Conservation (phyloP, 179 eudicot species). For the Amaranthus tricolor region DNA sequence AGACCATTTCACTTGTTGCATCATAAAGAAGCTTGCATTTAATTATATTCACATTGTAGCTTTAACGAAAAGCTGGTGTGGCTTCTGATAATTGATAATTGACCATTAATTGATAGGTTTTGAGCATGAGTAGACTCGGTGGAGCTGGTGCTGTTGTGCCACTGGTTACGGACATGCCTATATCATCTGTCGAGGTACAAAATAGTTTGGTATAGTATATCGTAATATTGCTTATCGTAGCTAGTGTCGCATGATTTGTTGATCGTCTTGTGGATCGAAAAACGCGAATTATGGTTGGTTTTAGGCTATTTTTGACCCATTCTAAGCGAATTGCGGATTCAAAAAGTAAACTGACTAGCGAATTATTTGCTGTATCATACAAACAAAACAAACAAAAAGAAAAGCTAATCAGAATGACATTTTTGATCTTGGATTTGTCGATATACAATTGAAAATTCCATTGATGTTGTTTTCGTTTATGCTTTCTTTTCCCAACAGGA, state of each 20-base stretch:
- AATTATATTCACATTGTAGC: not conserved
- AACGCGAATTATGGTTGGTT: too few relatives aligned
- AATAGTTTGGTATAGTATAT: not conserved
- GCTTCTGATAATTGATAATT: constrained; percentile 1
- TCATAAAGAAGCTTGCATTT: constrained; percentile 22
- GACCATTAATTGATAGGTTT: constrained; percentile 49
- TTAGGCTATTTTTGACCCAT: too few relatives aligned
- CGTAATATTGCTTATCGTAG: too few relatives aligned
- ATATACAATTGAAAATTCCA: constrained; percentile 1
- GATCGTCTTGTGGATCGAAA: too few relatives aligned
- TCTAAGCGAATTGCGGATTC: too few relatives aligned
- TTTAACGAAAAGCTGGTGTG: not conserved
- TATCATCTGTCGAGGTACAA: constrained; percentile 74
- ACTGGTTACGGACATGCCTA: constrained; percentile 81
- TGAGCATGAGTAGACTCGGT: constrained; percentile 98
- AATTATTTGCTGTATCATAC: too few relatives aligned
- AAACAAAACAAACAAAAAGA: not conserved
- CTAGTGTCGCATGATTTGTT: too few relatives aligned
- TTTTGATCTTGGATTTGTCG: not conserved
- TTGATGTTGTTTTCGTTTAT: constrained; percentile 2
- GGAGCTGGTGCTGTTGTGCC: constrained; percentile 98
- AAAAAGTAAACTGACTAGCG: too few relatives aligned
- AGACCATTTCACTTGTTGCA: constrained; percentile 19
- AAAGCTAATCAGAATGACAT: not conserved
- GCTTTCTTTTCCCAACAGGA: constrained; percentile 40